phyloP scores from a whole-genome alignment of 495 filamentous ascomycete genomes.

The Aspergillus ostianus region DNA sequence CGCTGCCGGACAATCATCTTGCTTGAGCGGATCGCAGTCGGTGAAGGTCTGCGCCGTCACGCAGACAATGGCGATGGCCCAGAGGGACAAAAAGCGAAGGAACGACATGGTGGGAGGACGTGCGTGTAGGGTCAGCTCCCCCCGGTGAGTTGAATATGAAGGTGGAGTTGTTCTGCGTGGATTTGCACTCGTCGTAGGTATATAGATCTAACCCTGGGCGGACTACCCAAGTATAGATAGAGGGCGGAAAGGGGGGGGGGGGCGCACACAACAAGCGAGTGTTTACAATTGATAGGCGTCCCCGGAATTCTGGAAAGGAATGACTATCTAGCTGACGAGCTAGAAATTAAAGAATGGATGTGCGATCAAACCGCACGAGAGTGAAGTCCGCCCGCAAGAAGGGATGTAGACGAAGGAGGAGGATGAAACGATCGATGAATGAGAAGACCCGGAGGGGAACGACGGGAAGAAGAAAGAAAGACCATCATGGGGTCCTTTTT shows the following conservation, averaged over 20 bases:
- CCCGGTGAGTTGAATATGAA: background rate
- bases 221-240: background rate
- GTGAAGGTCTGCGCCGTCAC: slow-evolving; percentile 49
- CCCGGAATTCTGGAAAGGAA: background rate
- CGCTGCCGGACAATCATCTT: slow-evolving; percentile 59
- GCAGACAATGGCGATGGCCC: slow-evolving; percentile 25
- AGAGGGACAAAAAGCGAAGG: slow-evolving; percentile 25
- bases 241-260: background rate
- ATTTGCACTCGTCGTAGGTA: background rate
- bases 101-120: slow-evolving; percentile 26
- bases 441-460: slow-evolving; percentile 13
- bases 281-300: background rate
- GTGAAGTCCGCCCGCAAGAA: slow-evolving; percentile 17
- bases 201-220: background rate
- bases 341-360: slow-evolving; percentile 32
- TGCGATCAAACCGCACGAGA: slow-evolving; percentile 33
- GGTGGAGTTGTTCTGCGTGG: background rate
- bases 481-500: background rate
- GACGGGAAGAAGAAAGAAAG: slow-evolving; percentile 12
- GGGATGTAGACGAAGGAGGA: background rate
- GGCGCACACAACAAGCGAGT: background rate
- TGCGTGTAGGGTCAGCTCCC: slow-evolving; percentile 11
- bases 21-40: slow-evolving; percentile 63
- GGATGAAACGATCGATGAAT: slow-evolving; percentile 10
- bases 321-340: background rate